phyloP scores from a whole-genome alignment of 2,329 filamentous ascomycete species.

The Venturia carpophila region DNA sequence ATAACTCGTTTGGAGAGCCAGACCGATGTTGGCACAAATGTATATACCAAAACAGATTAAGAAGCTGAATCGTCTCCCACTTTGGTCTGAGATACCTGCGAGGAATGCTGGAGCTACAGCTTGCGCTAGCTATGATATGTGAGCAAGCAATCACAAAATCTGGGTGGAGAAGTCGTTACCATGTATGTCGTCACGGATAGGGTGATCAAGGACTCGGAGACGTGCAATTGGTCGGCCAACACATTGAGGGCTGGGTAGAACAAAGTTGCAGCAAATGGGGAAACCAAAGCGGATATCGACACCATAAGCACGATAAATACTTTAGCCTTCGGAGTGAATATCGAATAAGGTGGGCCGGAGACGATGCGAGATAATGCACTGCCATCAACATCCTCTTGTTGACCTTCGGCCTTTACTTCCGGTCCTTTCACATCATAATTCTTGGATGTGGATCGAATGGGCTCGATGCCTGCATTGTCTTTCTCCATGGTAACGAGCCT shows the following conservation, averaged over 20 bases:
- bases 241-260: conserved; percentile 18
- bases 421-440: not conserved
- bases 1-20: conserved; percentile 22
- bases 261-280: conserved; percentile 18
- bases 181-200: conserved; percentile 18
- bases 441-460: not conserved
- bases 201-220: conserved; percentile 14
- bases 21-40: conserved; percentile 21
- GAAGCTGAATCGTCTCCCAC: conserved; percentile 21
- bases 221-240: conserved; percentile 15
- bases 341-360: conserved; percentile 14
- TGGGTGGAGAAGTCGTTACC: not conserved
- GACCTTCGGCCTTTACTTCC: not conserved
- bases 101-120: conserved; percentile 22
- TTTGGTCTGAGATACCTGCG: conserved; percentile 21
- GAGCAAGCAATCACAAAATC: not conserved
- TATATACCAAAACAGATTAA: conserved; percentile 22
- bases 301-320: conserved; percentile 16
- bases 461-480: not conserved
- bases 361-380: conserved; percentile 4
- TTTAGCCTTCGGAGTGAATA: conserved; percentile 15
- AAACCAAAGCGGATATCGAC: conserved; percentile 14
- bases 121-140: conserved; percentile 18
- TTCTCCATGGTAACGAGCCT: not conserved
- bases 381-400: not conserved